Evolutionary conservation across 768 basidiomycete genomes (phyloP).

Genomic region (Auricularia auricula-judae): DNA sequence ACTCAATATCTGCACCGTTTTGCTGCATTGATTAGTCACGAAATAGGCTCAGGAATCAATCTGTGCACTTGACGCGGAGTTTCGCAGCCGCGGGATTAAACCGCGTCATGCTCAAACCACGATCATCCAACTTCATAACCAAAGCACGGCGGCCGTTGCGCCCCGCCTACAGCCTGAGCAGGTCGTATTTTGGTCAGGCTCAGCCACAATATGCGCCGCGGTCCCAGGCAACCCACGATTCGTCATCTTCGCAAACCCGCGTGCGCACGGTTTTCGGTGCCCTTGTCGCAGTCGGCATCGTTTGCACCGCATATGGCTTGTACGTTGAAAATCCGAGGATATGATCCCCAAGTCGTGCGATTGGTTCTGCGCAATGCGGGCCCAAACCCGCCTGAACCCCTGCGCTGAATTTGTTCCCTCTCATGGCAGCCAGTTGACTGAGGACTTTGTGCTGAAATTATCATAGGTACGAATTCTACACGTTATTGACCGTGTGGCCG

Average conservation of each 20-base stretch:
- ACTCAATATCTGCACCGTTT: too few relatives aligned
- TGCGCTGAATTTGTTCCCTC: neutral
- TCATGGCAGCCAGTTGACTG: neutral
- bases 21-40: too few relatives aligned
- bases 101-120: neutral
- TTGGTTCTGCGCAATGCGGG: neutral
- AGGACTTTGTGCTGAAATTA: neutral
- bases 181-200: neutral
- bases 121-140: neutral
- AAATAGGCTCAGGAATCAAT: too few relatives aligned
- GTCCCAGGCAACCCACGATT: neutral
- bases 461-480: constrained; percentile 44
- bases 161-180: neutral
- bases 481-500: constrained; percentile 56
- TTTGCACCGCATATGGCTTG: constrained; percentile 34
- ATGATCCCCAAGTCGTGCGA: neutral
- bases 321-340: constrained; percentile 15
- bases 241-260: neutral
- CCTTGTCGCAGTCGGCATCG: constrained; percentile 27
- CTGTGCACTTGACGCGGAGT: too few relatives aligned
- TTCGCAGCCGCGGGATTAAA: too few relatives aligned
- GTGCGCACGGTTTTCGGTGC: constrained; percentile 23
- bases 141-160: neutral
- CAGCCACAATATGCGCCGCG: neutral
- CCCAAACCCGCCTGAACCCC: neutral